A percentile compares a stretch with the other conserved stretches of the same genome.
Evolutionary conservation across 306 rosid species (phyloP).

Genomic region (Corylus americana): DNA sequence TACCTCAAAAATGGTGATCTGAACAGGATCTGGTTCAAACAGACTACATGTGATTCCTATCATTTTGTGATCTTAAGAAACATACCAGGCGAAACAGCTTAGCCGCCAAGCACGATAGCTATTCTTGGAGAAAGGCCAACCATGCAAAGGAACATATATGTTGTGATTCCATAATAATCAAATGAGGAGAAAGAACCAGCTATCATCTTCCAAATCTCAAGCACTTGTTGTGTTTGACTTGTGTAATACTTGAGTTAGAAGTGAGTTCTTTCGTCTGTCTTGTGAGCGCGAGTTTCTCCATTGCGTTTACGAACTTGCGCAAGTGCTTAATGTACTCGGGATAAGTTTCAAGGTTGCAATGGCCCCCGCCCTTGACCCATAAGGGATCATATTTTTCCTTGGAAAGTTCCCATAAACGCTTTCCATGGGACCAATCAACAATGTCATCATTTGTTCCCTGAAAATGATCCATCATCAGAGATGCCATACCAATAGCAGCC

Average conservation of each 20-base stretch:
- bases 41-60: constrained; percentile 26
- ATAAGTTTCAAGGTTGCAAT: constrained; percentile 93
- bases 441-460: constrained; percentile 97
- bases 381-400: constrained; percentile 93
- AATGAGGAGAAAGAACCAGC: constrained; percentile 19
- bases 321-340: constrained; percentile 94
- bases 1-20: constrained; percentile 34
- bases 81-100: constrained; percentile 23
- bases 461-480: constrained; percentile 28
- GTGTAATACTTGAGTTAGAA: constrained; percentile 71
- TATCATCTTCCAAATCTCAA: constrained; percentile 78
- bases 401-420: constrained; percentile 93
- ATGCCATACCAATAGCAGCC: constrained; percentile 28
- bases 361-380: constrained; percentile 99
- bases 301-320: constrained; percentile 79
- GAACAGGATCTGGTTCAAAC: constrained; percentile 36
- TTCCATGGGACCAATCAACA: constrained; percentile 95
- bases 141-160: constrained; percentile 27
- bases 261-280: constrained; percentile 49
- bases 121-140: constrained; percentile 22
- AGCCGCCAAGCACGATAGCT: constrained; percentile 15
- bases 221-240: constrained; percentile 81
- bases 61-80: constrained; percentile 12
- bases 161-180: constrained; percentile 26
- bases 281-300: constrained; percentile 73